Base-by-base conservation (phyloP, 1,284 basidiomycete genomes). In the Microbotryum saponariae region DNA sequence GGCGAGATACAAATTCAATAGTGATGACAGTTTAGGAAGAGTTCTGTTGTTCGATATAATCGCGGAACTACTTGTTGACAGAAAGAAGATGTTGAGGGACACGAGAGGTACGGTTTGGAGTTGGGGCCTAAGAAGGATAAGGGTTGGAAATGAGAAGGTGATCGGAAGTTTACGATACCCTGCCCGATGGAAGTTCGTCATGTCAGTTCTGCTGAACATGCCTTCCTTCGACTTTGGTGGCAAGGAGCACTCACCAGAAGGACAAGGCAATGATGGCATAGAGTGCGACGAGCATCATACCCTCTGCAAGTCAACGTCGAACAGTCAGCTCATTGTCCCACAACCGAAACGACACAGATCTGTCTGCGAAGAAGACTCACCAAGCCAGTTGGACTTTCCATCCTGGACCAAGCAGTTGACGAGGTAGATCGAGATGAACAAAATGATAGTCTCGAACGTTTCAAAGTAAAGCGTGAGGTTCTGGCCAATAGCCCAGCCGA, bases 391-490 rank as follows among this genome's bases (percentile, higher is more conserved):
- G 25, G 85, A 85, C 71, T 86, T 87, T 56, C 88, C 87, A 70
- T 89, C 87, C 76, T 83, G 85, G 65, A 72, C 63, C 12, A 70
- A 49, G 33, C 64, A 50, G 54, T 73, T 73, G 56, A 74, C 73
- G n/a, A 75, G 69, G 9, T 73, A 44, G 51, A 74, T 69, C 23
- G 88, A 89, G 25, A 88, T 86, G 72, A 93, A 92, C 62, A 93
- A 80, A 54, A 83, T 78, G 62, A 91, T 83, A 3, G 90, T 93
- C 83, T 90, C 76, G 27, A 74, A 74, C 61, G 84, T 81, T 59
- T 83, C 83, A 71, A 91, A 91, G 80, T 85, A 88, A 27, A 93
- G 79, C 0, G 89, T 92, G 50, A 96, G 78, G 62, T 88, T 81
- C 73, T 89, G 86, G 57, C 82, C 80, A 37, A 89, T 81, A 18